Base-by-base conservation (phyloP, 2,329 filamentous ascomycete genomes). In the Clarireedia homoeocarpa region DNA sequence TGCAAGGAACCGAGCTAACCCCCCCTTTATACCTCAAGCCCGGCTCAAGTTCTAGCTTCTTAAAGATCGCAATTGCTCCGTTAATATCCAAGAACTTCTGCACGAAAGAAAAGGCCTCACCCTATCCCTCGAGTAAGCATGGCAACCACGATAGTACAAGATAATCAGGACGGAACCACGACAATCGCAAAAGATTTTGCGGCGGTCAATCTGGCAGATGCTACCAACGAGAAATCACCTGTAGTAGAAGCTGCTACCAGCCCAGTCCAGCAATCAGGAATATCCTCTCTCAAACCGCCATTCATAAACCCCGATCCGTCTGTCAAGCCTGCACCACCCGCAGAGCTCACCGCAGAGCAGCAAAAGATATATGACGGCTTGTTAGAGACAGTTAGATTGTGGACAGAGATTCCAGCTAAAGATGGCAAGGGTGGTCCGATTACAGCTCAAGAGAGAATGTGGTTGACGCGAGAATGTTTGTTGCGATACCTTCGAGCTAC, bases 401-500 rank as follows among this genome's bases (percentile, higher is more conserved):
- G 91, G 87, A 82, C 80, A 12, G 82, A 84, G 9, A 73, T 95
- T 26, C 83, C 83, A 36, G 81, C 81, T 42, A 82, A 83, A 20
- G 77, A 81, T 60, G 75, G 75, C 54, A 75, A 75, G 59, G 78
- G 70, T 7, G 81, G 82, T 2, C 83, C 89, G 2, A 74, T 97
- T 57, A 84, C 83, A 51, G 90, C 95, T 57, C 74, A 77, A 51
- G 94, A 99, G 73, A 86, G 83, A 67, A 83, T 94, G 74, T 99
- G 90, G 84, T 80, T 99, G 63, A 96, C 91, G 12, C 83, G 85
- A 62, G 94, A 99, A 71, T 97, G 92, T 69, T 79, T 99, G 15
- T 79, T 96, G 42, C 88, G 94, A 64, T 99, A 96, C 71, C 84
- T 99, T 30, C 87, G 92, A 58, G 94, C 94, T 20, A 91, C 90